These are phyloP conservation scores for Blastocystis sp. DNA, from an alignment of 352 stramenopile species.

Conservation along the genomic window DNA sequence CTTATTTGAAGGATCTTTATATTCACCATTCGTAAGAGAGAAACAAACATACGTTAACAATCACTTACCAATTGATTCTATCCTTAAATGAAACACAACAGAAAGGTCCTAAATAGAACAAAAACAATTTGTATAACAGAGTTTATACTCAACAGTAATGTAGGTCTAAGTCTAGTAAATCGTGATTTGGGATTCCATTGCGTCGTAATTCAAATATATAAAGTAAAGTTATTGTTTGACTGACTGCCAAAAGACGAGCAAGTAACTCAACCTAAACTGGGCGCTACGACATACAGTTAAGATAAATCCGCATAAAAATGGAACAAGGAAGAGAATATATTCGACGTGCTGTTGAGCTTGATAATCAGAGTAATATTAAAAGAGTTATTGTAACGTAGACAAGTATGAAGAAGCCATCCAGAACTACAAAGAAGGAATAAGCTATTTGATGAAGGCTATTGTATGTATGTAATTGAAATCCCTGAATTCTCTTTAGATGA, in stretches of 20 bases:
- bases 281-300: not conserved
- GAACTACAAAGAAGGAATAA: conserved; percentile 28
- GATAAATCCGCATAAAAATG: not conserved
- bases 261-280: not conserved
- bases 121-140: too few relatives aligned
- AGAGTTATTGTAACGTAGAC: not conserved
- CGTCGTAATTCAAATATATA: too few relatives aligned
- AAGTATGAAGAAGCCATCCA: conserved; percentile 45
- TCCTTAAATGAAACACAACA: too few relatives aligned
- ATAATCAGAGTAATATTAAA: conserved; percentile 24
- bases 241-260: too few relatives aligned
- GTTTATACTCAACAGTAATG: too few relatives aligned
- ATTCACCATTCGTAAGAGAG: too few relatives aligned
- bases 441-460: not conserved
- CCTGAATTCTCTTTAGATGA: conserved; percentile 70
- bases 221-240: not conserved
- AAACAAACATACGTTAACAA: too few relatives aligned
- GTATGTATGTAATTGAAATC: conserved; percentile 3
- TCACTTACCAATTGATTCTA: too few relatives aligned
- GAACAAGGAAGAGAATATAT: conserved; percentile 21
- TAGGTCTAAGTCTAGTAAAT: too few relatives aligned
- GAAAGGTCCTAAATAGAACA: too few relatives aligned
- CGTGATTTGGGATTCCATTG: too few relatives aligned
- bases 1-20: too few relatives aligned
- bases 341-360: conserved; percentile 25